Percentiles rank a stretch among this genome's conserved stretches.
Conservation (phyloP, 2,329 filamentous ascomycete species). For the Neonectria magnoliae region DNA sequence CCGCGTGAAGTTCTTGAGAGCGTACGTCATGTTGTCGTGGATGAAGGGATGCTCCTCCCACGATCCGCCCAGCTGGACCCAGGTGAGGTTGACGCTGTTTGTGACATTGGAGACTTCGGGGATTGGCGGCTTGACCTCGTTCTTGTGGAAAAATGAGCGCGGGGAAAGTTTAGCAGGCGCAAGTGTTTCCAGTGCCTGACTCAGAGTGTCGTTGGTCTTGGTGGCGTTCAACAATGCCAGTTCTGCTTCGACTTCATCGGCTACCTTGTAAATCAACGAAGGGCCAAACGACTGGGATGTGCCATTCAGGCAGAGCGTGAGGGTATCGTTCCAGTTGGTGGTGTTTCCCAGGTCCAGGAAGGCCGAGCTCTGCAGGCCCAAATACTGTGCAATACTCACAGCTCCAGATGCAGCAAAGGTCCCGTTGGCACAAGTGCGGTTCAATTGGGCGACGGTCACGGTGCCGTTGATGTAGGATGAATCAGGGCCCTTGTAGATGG, state of each 20-base stretch:
- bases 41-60: constrained; percentile 55
- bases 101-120: constrained; percentile 40
- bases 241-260: constrained; percentile 27
- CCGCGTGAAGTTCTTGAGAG: constrained; percentile 51
- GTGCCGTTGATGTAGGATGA: constrained; percentile 53
- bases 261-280: constrained; percentile 43
- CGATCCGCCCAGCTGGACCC: constrained; percentile 52
- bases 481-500: constrained; percentile 51
- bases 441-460: constrained; percentile 40
- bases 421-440: constrained; percentile 42
- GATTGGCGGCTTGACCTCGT: neutral
- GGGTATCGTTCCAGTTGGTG: constrained; percentile 41
- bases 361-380: constrained; percentile 42
- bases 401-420: constrained; percentile 42
- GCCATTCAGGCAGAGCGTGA: constrained; percentile 49
- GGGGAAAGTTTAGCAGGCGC: neutral
- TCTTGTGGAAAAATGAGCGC: neutral
- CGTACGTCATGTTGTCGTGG: constrained; percentile 51
- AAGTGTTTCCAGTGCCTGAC: neutral
- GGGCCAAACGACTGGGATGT: constrained; percentile 45
- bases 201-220: constrained; percentile 15
- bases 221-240: constrained; percentile 21
- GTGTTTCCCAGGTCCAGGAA: constrained; percentile 44
- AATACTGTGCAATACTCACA: constrained; percentile 41
- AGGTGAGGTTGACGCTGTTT: constrained; percentile 45